phyloP scores from a whole-genome alignment of 495 filamentous ascomycete species.

The Hyaloscypha finlandica region DNA sequence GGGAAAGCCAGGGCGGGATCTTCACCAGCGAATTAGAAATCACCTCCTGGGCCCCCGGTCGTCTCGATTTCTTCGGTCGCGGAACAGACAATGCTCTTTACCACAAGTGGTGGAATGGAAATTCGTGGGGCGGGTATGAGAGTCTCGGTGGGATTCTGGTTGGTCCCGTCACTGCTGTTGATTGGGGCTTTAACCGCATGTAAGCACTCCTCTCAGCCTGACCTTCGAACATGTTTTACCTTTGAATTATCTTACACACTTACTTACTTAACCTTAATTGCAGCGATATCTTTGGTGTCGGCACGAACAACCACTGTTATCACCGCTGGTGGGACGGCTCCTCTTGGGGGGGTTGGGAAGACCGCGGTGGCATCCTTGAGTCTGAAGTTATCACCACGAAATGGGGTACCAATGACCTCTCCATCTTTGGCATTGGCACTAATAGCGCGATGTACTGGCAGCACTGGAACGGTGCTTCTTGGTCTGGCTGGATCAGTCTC shows the following conservation, averaged over 20 bases:
- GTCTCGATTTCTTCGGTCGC: slow-evolving; percentile 32
- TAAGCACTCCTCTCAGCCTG: too few species aligned
- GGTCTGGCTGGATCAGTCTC: slow-evolving; percentile 33
- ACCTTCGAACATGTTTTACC: too few species aligned
- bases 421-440: slow-evolving; percentile 27
- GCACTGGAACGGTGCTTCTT: slow-evolving; percentile 21
- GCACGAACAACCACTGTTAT: too few species aligned
- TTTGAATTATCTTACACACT: too few species aligned
- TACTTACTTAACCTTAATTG: too few species aligned
- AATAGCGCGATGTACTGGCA: slow-evolving; percentile 27
- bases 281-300: too few species aligned
- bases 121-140: slow-evolving; percentile 31
- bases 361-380: too few species aligned
- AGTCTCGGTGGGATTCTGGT: slow-evolving; percentile 32
- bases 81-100: slow-evolving; percentile 26
- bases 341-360: too few species aligned
- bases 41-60: slow-evolving; percentile 36
- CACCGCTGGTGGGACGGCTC: too few species aligned
- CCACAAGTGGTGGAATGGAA: slow-evolving; percentile 34
- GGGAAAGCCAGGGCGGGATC: slow-evolving; percentile 33
- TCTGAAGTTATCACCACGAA: too few species aligned
- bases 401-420: neutral
- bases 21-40: slow-evolving; percentile 27
- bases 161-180: slow-evolving; percentile 27
- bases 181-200: slow-evolving; percentile 28